Evolutionary conservation across 345 rosid genomes (phyloP), one percentile per base, ranked within the genome.

Genomic region (Euphorbia peplus): DNA sequence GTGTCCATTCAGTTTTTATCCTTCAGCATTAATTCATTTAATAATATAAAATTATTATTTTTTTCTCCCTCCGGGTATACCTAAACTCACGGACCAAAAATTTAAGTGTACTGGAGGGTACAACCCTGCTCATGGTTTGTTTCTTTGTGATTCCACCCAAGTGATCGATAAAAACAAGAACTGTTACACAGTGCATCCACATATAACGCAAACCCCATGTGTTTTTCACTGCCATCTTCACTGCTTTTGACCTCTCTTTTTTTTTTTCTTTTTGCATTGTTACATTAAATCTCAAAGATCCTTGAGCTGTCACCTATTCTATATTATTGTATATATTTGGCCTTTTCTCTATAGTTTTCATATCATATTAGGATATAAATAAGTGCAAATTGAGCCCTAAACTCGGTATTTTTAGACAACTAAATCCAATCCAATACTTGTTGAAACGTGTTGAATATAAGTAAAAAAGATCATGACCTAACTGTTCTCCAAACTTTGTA

Each of bases 31-130:
- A n/a, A n/a, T n/a, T n/a, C n/a, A n/a, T n/a, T n/a, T n/a, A n/a
- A n/a, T n/a, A n/a, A n/a, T n/a, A n/a, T n/a, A n/a, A 16, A 28
- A 26, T 67, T 4, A 12, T 5, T 48, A 71, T 29, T 64, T 25
- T 56, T 52, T 12, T 41, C 69, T 24, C 26, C 30, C n/a, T 24
- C 9, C 9, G 12, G 51, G 12, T 48, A 15, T 8, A 62, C 73
- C 77, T 73, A 57, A 78, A 78, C 65, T 64, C 78, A 75, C 80
- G 81, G 78, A 53, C 75, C 66, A 64, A 35, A 42, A 30, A 13
- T 13, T 18, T 29, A 42, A 4, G 52, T 5, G 83, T 67, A 81
- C 80, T 59, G 60, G 55, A 74, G 74, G 37, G 83, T 72, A 79
- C 78, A 72, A 52, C 39, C 29, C 60, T 30, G 53, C 44, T 70